Evolutionary conservation across 2,329 filamentous ascomycete species (phyloP).

Genomic region (Thielaviopsis punctulata): DNA sequence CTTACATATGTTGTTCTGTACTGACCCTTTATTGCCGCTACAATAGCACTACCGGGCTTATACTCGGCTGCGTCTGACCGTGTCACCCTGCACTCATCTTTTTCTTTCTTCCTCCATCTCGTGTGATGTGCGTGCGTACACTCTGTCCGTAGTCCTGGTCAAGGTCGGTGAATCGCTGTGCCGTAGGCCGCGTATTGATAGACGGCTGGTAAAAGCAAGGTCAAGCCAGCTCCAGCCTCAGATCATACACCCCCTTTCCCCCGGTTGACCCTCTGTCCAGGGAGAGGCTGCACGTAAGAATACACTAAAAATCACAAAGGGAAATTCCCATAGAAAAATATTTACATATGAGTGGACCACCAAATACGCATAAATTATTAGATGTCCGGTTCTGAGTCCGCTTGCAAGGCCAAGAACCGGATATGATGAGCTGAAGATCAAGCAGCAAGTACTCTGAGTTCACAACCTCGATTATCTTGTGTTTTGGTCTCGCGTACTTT

Average conservation of each 20-base stretch:
- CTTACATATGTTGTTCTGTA: background rate
- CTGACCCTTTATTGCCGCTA: too few species aligned
- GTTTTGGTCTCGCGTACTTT: background rate
- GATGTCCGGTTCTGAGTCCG: too few species aligned
- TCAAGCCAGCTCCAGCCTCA: background rate
- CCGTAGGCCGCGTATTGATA: background rate
- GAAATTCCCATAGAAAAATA: too few species aligned
- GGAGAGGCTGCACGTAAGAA: background rate
- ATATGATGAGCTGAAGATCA: too few species aligned
- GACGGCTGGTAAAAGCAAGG: background rate
- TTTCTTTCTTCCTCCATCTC: background rate
- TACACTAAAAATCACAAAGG: background rate
- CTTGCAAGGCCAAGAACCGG: too few species aligned
- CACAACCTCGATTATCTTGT: too few species aligned
- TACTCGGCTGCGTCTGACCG: background rate
- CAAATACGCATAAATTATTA: background rate
- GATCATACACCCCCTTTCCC: too few species aligned
- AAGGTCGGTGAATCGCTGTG: too few species aligned
- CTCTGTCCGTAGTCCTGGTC: background rate
- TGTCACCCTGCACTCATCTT: background rate
- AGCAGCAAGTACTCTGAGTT: background rate
- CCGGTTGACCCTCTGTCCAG: background rate
- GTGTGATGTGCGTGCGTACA: background rate
- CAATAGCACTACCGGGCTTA: background rate
- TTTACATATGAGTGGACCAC: background rate